Evolutionary conservation across 2,329 filamentous ascomycete species (phyloP).

Genomic region (Fusarium paranaense): DNA sequence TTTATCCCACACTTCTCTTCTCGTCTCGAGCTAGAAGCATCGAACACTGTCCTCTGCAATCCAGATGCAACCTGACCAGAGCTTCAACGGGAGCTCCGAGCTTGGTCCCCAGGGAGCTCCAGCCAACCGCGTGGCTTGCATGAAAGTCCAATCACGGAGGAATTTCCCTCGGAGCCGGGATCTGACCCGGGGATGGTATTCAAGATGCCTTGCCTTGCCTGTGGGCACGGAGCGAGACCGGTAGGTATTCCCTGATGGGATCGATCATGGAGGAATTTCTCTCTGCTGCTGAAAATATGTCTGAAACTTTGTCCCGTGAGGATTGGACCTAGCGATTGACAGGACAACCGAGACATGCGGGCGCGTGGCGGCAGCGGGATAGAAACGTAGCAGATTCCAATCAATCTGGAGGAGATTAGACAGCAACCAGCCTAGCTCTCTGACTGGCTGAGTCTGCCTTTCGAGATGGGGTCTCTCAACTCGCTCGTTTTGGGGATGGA

Average conservation of each 20-base stretch:
- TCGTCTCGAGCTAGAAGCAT: not conserved
- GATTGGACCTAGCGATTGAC: not conserved
- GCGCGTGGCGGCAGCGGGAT: not conserved
- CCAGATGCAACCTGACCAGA: not conserved
- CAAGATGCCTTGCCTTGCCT: not conserved
- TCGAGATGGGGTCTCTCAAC: conserved; percentile 6
- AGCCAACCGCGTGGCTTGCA: conserved; percentile 7
- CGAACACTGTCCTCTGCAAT: not conserved
- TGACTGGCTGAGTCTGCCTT: not conserved
- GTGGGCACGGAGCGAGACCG: conserved; percentile 9
- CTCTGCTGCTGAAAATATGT: not conserved
- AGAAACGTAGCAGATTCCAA: conserved; percentile 36
- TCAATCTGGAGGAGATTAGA: conserved; percentile 39
- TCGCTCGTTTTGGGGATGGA: conserved; percentile 9
- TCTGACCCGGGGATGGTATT: not conserved
- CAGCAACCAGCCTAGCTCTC: conserved; percentile 13
- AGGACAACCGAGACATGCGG: conserved; percentile 18
- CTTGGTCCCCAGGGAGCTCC: not conserved
- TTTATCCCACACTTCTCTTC: not conserved
- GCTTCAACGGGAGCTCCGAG: conserved; percentile 1
- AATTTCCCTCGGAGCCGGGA: conserved; percentile 16
- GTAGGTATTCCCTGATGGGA: not conserved
- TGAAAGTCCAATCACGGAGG: conserved; percentile 28
- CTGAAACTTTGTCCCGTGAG: conserved; percentile 29
- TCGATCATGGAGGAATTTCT: not conserved